phyloP scores from a whole-genome alignment of 331 rosid species.

The Malus hybrid region DNA sequence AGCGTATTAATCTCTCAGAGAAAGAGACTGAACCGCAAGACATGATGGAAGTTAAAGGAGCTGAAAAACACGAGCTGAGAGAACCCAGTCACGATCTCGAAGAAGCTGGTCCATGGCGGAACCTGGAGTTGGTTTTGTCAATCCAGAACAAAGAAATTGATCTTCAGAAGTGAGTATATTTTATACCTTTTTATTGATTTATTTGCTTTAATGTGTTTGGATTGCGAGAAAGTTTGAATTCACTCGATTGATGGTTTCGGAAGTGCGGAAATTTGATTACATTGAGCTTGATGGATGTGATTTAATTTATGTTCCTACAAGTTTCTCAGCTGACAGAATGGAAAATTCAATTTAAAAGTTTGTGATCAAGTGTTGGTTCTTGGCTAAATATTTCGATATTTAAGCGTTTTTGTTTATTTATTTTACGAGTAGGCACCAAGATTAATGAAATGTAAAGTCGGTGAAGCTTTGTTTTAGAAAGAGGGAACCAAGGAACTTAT shows the following conservation, averaged over 20 bases:
- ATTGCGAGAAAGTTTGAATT: not conserved
- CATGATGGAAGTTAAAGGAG: not conserved
- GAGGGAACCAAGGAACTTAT: not conserved
- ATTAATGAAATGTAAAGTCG: not conserved
- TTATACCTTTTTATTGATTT: not conserved
- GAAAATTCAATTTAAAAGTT: not conserved
- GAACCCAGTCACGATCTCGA: not conserved
- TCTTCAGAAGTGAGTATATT: constrained; percentile 43
- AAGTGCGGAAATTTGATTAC: not conserved
- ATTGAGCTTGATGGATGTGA: not conserved
- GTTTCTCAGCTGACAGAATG: not conserved
- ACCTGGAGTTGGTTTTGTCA: constrained; percentile 53
- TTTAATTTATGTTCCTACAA: not conserved
- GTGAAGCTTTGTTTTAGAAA: not conserved
- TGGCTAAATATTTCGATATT: not conserved
- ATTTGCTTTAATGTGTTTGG: not conserved
- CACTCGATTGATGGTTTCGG: not conserved
- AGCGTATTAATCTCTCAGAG: constrained; percentile 15
- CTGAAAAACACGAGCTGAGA: constrained; percentile 1
- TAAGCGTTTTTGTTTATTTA: not conserved
- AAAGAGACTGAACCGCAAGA: constrained; percentile 17
- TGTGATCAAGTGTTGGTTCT: not conserved
- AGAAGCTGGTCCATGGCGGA: constrained; percentile 53
- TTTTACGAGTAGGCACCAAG: not conserved
- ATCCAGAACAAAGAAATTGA: constrained; percentile 52